Base-by-base conservation (phyloP, 1,139 yeast species). In the Hyphopichia khmerensis region DNA sequence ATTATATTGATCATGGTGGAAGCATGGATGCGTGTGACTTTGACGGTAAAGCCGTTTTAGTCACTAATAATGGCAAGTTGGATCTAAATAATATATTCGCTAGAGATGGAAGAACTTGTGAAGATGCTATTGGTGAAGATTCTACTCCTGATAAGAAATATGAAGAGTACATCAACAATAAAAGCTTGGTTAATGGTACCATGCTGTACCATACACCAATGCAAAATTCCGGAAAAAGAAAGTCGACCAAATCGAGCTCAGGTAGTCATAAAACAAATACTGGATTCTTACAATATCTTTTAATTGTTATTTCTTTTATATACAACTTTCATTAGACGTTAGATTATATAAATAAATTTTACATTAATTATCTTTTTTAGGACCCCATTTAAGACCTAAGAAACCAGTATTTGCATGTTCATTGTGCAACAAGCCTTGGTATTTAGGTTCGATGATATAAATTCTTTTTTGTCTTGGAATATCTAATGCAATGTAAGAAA, bases 311-410 rank as follows among this genome's bases (percentile, higher is more conserved):
- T n/a, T 8, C 16, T 29, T 29, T 29, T n/a, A 29, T 15, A 14
- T n/a, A 29, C 16, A 29, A 29, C 13, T 29, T 29, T 29, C 32
- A 29, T 26, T 26, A 26, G n/a, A 26, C 29, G 29, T 26, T 26
- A 26, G 29, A 26, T 9, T 26, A 26, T 26, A 26, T 26, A 26
- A 26, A 11, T 9, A 9, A 26, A 26, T 7, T 26, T 26, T 26
- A 32, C 14, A 32, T 24, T 43, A 49, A 41, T 65, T 71, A 41
- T 79, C 80, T 51, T 78, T 79, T 61, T 79, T 84, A 18, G 89
- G 85, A 1, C 96, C 96, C 96, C 96, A 88, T 53, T 82, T 84
- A 37, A 87, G 80, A 14, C 95, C 95, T 49, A 87, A 71, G 57
- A 87, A 86, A 1, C 93, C 91, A 6, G 69, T 59, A 17, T 67